These are phyloP conservation scores for Endocalyx cinctus DNA, from an alignment of 2,329 filamentous ascomycete species.

Conservation along the genomic window DNA sequence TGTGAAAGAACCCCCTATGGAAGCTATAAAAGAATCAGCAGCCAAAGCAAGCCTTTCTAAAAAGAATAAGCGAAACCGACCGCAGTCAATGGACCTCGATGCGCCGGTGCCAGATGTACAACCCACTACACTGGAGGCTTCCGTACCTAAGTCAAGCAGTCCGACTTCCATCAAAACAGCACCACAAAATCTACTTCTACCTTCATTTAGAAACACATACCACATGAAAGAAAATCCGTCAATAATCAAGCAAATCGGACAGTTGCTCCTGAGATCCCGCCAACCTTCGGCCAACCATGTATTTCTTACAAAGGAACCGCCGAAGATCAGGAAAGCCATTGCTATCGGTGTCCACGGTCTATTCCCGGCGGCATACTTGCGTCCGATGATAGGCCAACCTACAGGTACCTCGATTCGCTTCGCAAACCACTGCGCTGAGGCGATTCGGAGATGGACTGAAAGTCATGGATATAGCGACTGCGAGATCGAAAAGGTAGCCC, in stretches of 20 bases:
- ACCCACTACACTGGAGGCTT: too few species aligned
- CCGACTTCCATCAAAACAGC: constrained; percentile 31
- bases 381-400: constrained; percentile 89
- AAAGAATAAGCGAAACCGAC: constrained; percentile 41
- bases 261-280: constrained; percentile 52
- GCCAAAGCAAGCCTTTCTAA: constrained; percentile 25
- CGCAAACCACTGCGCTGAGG: constrained; percentile 77
- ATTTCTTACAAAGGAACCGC: constrained; percentile 62
- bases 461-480: constrained; percentile 66
- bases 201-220: constrained; percentile 67
- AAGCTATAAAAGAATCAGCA: constrained; percentile 21
- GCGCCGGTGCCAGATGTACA: constrained; percentile 24
- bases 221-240: constrained; percentile 62
- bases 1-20: constrained; percentile 30
- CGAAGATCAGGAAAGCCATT: constrained; percentile 76
- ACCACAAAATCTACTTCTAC: constrained; percentile 61
- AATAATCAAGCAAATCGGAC: constrained; percentile 61
- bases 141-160: constrained; percentile 28
- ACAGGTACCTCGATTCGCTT: constrained; percentile 95
- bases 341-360: constrained; percentile 94
- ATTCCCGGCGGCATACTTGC: constrained; percentile 80
- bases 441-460: constrained; percentile 79
- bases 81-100: constrained; percentile 45
- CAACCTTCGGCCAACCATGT: constrained; percentile 65
- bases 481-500: constrained; percentile 87